phyloP scores from a whole-genome alignment of 2,329 filamentous ascomycete species.

The Chrysoporthe austroafricana region DNA sequence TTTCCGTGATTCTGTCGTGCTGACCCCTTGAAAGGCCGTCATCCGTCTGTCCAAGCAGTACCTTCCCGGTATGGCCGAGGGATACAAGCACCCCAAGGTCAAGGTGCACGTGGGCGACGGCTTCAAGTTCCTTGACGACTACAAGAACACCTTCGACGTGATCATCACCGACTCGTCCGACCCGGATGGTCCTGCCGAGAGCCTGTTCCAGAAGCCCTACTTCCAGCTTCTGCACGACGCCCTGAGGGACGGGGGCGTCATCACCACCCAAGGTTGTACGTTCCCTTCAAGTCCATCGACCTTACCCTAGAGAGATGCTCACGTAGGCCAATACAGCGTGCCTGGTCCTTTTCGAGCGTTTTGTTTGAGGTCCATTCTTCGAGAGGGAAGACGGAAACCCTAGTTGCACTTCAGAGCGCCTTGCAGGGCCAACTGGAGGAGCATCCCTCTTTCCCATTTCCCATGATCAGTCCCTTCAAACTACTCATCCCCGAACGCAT shows the following conservation, averaged over 20 bases:
- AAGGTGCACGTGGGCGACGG: constrained; percentile 93
- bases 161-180: constrained; percentile 99
- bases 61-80: constrained; percentile 90
- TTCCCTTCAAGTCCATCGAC: constrained; percentile 63
- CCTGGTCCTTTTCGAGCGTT: constrained; percentile 34
- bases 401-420: constrained; percentile 13
- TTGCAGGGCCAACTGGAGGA: constrained; percentile 13
- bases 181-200: constrained; percentile 94
- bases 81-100: constrained; percentile 92
- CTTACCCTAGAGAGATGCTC: constrained; percentile 34
- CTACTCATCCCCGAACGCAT: background rate
- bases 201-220: constrained; percentile 97
- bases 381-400: constrained; percentile 9
- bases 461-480: background rate
- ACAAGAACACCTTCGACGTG: constrained; percentile 97
- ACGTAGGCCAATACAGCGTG: constrained; percentile 38
- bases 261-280: constrained; percentile 99
- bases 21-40: constrained; percentile 67
- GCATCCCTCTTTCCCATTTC: background rate
- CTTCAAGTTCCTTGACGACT: constrained; percentile 97
- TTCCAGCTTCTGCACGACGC: constrained; percentile 92
- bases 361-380: constrained; percentile 18
- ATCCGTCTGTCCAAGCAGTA: constrained; percentile 98
- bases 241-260: constrained; percentile 92
- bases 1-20: background rate